These are phyloP conservation scores for Vaccinium darrowii DNA, from an alignment of 148 eudicot genomes.

Conservation along the genomic window DNA sequence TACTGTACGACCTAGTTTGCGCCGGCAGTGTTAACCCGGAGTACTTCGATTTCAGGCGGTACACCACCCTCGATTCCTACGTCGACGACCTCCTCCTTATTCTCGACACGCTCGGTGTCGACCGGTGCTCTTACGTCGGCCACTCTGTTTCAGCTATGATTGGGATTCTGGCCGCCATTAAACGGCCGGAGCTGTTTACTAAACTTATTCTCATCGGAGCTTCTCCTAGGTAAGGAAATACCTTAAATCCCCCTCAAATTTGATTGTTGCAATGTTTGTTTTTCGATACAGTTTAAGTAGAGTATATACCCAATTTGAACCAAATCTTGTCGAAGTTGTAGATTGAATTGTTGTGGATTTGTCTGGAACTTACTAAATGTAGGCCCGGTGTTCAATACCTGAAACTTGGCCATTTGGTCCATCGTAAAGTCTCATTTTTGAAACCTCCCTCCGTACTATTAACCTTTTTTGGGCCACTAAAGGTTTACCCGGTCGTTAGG, in stretches of 20 bases:
- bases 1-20: constrained; percentile 84
- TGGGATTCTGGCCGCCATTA: constrained; percentile 52
- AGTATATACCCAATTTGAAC: too few relatives aligned
- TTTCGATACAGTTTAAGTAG: too few relatives aligned
- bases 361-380: neutral
- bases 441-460: too few relatives aligned
- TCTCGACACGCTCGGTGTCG: constrained; percentile 52
- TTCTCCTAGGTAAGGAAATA: constrained; percentile 61
- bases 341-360: neutral
- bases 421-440: too few relatives aligned
- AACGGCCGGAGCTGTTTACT: constrained; percentile 46
- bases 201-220: constrained; percentile 59
- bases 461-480: too few relatives aligned
- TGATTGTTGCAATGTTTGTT: neutral
- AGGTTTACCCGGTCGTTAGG: too few relatives aligned
- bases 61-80: constrained; percentile 73
- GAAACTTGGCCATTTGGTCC: too few relatives aligned
- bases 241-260: neutral
- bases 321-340: neutral
- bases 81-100: constrained; percentile 80
- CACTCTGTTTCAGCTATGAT: constrained; percentile 60
- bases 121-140: constrained; percentile 60
- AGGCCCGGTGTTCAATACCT: too few relatives aligned
- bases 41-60: constrained; percentile 70
- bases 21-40: constrained; percentile 95